phyloP scores from a whole-genome alignment of 148 eudicot genomes.

The Vaccinium macrocarpon region DNA sequence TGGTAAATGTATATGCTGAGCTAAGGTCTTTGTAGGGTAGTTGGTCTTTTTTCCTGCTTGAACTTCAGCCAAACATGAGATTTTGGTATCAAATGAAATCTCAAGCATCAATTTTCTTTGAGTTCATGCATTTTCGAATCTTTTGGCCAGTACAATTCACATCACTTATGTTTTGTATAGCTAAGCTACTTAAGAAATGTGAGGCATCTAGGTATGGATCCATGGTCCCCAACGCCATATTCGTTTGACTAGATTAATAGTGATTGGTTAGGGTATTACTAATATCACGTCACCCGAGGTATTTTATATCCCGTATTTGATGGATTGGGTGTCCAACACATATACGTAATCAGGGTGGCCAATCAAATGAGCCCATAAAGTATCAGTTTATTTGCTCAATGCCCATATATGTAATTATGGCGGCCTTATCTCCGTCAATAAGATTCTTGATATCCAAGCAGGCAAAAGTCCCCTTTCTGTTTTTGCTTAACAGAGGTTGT shows the following conservation, averaged over 20 bases:
- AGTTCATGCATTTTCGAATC: background rate
- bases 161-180: background rate
- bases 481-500: background rate
- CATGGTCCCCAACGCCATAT: background rate
- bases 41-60: background rate
- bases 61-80: background rate
- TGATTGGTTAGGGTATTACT: background rate
- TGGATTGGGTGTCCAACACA: background rate
- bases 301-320: background rate
- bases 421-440: background rate
- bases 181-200: background rate
- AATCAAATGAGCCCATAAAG: background rate
- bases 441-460: conserved; percentile 6
- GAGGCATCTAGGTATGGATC: background rate
- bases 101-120: background rate
- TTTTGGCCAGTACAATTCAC: background rate
- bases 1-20: conserved; percentile 5
- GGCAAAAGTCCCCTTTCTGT: background rate
- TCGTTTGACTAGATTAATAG: background rate
- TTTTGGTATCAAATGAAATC: background rate
- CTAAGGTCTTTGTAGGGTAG: background rate
- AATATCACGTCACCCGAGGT: background rate
- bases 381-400: background rate
- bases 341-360: background rate
- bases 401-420: background rate